Conservation (phyloP, 257 asterid genomes). For the Nicotiana tomentosiformis region DNA sequence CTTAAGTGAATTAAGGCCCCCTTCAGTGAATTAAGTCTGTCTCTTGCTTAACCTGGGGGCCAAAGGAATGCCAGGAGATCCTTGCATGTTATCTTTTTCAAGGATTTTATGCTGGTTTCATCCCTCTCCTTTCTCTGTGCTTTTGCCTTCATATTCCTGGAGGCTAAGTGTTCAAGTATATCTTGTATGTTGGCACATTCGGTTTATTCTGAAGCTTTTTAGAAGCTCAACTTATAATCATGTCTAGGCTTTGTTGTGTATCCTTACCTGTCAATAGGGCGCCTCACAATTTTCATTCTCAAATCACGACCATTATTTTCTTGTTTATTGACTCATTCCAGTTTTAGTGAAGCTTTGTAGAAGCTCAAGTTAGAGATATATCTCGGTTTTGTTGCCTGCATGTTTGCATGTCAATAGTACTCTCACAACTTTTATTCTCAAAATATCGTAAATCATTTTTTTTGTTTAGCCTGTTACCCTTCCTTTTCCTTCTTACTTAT, state of each 20-base stretch:
- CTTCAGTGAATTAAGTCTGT: not conserved
- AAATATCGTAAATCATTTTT: not conserved
- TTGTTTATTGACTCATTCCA: not conserved
- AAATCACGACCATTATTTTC: not conserved
- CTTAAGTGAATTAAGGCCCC: not conserved
- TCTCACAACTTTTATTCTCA: not conserved
- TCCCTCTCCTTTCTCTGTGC: not conserved
- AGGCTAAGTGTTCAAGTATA: not conserved
- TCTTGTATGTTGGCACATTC: not conserved
- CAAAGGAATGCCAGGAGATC: not conserved
- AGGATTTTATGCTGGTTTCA: not conserved
- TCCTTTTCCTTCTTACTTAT: not conserved
- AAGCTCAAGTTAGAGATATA: not conserved
- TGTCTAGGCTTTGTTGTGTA: too few relatives aligned
- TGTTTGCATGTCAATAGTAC: not conserved
- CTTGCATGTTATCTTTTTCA: not conserved
- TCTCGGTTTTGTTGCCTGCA: not conserved
- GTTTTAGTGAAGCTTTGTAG: not conserved
- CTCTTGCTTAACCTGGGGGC: not conserved
- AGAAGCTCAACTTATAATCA: not conserved
- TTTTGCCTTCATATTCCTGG: not conserved
- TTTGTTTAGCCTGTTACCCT: not conserved
- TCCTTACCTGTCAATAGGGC: not conserved
- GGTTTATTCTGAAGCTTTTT: not conserved
- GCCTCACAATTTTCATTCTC: not conserved